Evolutionary conservation across 2,329 filamentous ascomycete genomes (phyloP).

Genomic region (Neofusicoccum cordaticola): DNA sequence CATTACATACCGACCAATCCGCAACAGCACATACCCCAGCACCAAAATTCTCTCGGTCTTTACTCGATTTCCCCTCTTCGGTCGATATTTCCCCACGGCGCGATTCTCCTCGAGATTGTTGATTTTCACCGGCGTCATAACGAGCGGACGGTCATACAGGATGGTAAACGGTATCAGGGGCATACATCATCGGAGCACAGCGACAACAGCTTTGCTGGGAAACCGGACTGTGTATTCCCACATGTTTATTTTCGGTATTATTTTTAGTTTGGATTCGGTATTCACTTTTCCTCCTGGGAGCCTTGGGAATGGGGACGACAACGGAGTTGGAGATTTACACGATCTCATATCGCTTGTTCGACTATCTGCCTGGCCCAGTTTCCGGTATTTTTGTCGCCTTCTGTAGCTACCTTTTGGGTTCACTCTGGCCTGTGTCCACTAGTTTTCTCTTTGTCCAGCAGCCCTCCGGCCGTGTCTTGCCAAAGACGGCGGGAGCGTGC

Average conservation of each 20-base stretch:
- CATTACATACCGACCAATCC: not conserved
- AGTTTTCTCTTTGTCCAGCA: constrained; percentile 7
- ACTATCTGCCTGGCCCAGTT: not conserved
- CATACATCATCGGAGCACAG: constrained; percentile 12
- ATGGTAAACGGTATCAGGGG: constrained; percentile 12
- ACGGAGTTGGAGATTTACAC: not conserved
- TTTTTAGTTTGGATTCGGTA: constrained; percentile 3
- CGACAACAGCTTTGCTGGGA: constrained; percentile 9
- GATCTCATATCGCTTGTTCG: not conserved
- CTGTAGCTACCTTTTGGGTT: constrained; percentile 7
- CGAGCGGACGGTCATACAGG: constrained; percentile 11
- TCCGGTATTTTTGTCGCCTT: constrained; percentile 23
- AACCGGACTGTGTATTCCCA: not conserved
- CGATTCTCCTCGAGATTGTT: not conserved
- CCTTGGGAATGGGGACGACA: constrained; percentile 10
- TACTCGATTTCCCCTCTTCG: constrained; percentile 14
- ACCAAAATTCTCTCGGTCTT: constrained; percentile 3
- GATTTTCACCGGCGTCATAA: constrained; percentile 13
- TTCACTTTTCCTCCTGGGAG: constrained; percentile 10
- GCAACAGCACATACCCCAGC: constrained; percentile 5
- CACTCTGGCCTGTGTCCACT: not conserved
- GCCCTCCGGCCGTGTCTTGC: not conserved
- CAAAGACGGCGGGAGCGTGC: not conserved
- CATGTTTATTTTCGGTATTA: not conserved
- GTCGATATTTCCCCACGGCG: constrained; percentile 7